phyloP scores from a whole-genome alignment of 306 rosid species.

The Styphnolobium japonicum region DNA sequence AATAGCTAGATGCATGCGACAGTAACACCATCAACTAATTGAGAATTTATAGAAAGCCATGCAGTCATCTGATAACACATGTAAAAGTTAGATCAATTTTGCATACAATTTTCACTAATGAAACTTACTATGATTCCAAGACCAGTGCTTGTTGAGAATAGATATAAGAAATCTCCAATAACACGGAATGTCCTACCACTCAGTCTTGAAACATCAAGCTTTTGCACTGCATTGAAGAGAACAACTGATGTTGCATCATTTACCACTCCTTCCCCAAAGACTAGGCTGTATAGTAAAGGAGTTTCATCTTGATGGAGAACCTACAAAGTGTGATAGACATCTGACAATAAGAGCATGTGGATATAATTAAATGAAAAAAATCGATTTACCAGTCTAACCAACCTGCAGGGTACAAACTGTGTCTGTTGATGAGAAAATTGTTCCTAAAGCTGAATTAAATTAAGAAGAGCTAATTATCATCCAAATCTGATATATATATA shows the following conservation, averaged over 20 bases:
- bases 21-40: not conserved
- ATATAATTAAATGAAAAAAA: slow-evolving; percentile 27
- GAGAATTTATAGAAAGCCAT: not conserved
- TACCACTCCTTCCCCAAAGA: slow-evolving; percentile 95
- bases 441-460: slow-evolving; percentile 69
- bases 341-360: not conserved
- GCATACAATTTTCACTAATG: not conserved
- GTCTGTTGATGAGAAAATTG: slow-evolving; percentile 88
- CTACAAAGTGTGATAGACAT: slow-evolving; percentile 37
- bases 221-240: slow-evolving; percentile 84
- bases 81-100: not conserved
- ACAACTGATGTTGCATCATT: slow-evolving; percentile 96
- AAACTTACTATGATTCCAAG: slow-evolving; percentile 73
- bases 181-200: slow-evolving; percentile 34
- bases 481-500: slow-evolving; percentile 2
- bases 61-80: not conserved
- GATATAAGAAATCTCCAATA: slow-evolving; percentile 68
- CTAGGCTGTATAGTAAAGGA: slow-evolving; percentile 84
- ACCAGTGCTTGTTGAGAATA: slow-evolving; percentile 73
- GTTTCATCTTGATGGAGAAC: slow-evolving; percentile 90
- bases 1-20: slow-evolving; percentile 9
- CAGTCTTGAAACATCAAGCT: slow-evolving; percentile 58
- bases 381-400: slow-evolving; percentile 33
- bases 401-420: slow-evolving; percentile 97
- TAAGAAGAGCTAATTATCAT: slow-evolving; percentile 20